A percentile compares a stretch with the other conserved stretches of the same genome.
Conservation (phyloP, 257 asterid genomes). For the Salvia miltiorrhiza region DNA sequence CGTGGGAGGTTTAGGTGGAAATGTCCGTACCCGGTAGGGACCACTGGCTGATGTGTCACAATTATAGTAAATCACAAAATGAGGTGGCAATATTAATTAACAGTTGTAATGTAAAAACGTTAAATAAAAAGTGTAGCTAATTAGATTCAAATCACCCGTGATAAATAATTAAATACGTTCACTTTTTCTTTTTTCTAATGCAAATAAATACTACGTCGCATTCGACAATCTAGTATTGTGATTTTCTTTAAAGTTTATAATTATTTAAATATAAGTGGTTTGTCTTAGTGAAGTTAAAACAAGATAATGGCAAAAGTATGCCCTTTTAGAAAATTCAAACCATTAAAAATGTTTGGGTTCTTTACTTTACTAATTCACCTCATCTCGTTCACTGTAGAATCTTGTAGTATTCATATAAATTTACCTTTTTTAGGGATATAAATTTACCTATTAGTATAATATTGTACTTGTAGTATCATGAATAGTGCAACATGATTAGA, state of each 20-base stretch:
- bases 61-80: background rate
- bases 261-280: no score
- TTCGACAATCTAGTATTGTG: background rate
- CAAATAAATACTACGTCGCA: background rate
- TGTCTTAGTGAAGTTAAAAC: background rate
- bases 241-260: background rate
- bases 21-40: conserved; percentile 47
- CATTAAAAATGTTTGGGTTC: no score
- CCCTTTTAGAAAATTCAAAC: background rate
- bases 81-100: conserved; percentile 11
- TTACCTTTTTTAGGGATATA: no score
- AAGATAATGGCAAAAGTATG: background rate
- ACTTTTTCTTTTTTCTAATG: background rate
- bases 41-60: conserved; percentile 25
- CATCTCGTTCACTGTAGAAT: background rate
- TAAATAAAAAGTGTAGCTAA: background rate
- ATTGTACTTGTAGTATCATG: no score
- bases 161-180: background rate
- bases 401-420: background rate
- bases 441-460: background rate
- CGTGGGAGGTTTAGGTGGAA: conserved; percentile 37
- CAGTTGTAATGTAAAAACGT: background rate
- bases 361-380: background rate
- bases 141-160: background rate
- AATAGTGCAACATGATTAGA: background rate